Conservation (phyloP, 257 asterid genomes). For the Solanum bulbocastanum region DNA sequence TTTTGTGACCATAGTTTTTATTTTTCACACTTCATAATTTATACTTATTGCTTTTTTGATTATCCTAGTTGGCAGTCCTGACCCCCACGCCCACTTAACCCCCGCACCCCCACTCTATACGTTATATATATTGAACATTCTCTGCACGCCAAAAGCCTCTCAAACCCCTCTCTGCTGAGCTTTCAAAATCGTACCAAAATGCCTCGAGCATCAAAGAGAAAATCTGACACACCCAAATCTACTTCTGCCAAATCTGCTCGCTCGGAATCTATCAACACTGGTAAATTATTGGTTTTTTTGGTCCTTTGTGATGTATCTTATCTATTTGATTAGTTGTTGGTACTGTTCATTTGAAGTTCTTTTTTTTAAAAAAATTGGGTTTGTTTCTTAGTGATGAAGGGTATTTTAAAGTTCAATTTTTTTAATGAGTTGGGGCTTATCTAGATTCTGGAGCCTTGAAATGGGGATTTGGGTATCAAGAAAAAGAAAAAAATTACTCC, state of each 20-base stretch:
- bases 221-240: constrained; percentile 39
- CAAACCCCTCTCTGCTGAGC: background rate
- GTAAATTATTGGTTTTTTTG: constrained; percentile 10
- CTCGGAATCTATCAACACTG: constrained; percentile 42
- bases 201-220: constrained; percentile 64
- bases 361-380: background rate
- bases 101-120: background rate
- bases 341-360: background rate
- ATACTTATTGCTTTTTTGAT: background rate
- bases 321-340: background rate
- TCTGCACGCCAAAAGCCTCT: background rate
- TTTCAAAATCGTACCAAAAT: constrained; percentile 16
- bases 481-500: background rate
- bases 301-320: background rate
- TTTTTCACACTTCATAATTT: background rate
- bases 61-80: background rate
- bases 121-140: constrained; percentile 9
- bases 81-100: background rate
- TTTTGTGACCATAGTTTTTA: background rate
- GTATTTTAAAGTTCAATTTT: background rate
- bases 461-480: background rate
- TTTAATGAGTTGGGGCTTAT: background rate
- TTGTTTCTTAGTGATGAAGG: background rate
- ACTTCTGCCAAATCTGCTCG: constrained; percentile 36
- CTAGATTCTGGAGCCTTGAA: background rate